These are phyloP conservation scores for Globisporangium paroecandrum DNA, from an alignment of 352 stramenopile genomes.

Conservation along the genomic window DNA sequence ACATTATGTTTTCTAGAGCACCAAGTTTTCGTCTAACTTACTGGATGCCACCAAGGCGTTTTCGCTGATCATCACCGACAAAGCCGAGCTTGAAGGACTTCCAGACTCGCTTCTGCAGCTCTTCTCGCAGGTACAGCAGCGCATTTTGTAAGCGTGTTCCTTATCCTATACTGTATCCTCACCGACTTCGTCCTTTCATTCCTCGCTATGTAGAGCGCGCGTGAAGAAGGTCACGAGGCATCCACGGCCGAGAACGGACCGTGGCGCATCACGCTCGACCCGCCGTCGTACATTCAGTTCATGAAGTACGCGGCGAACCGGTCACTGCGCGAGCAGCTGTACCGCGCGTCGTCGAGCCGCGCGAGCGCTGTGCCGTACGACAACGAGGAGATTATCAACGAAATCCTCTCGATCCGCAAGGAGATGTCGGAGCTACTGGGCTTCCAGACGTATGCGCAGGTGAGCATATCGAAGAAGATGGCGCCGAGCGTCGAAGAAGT, in stretches of 20 bases:
- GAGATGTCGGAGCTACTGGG: slow-evolving; percentile 91
- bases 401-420: slow-evolving; percentile 91
- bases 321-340: slow-evolving; percentile 90
- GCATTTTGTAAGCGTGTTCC: not conserved
- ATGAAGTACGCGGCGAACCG: slow-evolving; percentile 94
- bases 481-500: slow-evolving; percentile 89
- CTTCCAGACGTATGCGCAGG: slow-evolving; percentile 91
- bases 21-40: slow-evolving; percentile 96
- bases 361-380: slow-evolving; percentile 86
- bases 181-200: not conserved
- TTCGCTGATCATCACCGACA: slow-evolving; percentile 84
- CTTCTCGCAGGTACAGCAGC: slow-evolving; percentile 72
- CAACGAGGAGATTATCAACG: slow-evolving; percentile 93
- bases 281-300: slow-evolving; percentile 92
- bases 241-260: slow-evolving; percentile 84
- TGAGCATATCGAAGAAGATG: slow-evolving; percentile 96
- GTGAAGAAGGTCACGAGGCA: slow-evolving; percentile 48
- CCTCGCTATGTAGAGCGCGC: slow-evolving; percentile 51
- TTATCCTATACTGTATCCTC: not conserved
- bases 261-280: slow-evolving; percentile 95
- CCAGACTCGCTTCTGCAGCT: slow-evolving; percentile 90
- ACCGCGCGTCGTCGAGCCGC: slow-evolving; percentile 90
- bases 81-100: slow-evolving; percentile 86
- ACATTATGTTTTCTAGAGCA: slow-evolving; percentile 47
- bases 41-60: slow-evolving; percentile 97